These are phyloP conservation scores for Nevesoporus exiguus DNA, from an alignment of 768 basidiomycete genomes.

Conservation along the genomic window DNA sequence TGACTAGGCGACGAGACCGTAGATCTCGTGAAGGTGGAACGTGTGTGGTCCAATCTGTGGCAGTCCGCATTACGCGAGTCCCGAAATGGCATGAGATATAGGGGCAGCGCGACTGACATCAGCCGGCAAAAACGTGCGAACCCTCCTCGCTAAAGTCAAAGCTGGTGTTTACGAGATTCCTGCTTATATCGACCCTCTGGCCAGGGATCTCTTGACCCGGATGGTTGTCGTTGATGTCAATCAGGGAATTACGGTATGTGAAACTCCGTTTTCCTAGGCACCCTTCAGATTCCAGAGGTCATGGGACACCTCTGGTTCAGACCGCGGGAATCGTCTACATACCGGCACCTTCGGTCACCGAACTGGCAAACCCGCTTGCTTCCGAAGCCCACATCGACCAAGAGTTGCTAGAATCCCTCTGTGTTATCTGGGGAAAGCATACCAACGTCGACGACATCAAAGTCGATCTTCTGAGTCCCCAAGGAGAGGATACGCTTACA, in stretches of 20 bases:
- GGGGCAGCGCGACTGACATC: constrained; percentile 88
- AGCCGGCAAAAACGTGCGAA: constrained; percentile 82
- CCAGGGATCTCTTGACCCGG: constrained; percentile 74
- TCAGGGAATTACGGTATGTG: constrained; percentile 71
- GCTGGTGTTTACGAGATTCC: constrained; percentile 84
- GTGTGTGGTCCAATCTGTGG: constrained; percentile 93
- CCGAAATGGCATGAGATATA: too few relatives aligned
- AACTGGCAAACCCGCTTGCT: constrained; percentile 65
- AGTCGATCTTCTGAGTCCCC: constrained; percentile 64
- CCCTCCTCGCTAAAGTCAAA: constrained; percentile 82
- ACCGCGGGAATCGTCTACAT: constrained; percentile 48
- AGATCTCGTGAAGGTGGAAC: constrained; percentile 95
- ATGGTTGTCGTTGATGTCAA: constrained; percentile 89
- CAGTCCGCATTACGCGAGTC: too few relatives aligned
- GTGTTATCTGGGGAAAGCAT: constrained; percentile 81
- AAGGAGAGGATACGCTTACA: constrained; percentile 67
- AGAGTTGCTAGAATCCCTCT: constrained; percentile 74
- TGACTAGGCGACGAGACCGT: constrained; percentile 70
- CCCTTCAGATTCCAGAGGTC: constrained; percentile 77
- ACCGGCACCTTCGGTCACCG: constrained; percentile 58
- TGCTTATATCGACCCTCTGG: constrained; percentile 72
- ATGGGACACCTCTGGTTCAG: constrained; percentile 80
- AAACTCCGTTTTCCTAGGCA: background rate
- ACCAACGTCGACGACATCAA: constrained; percentile 57
- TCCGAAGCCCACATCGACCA: constrained; percentile 69